Conservation (phyloP, 2,329 filamentous ascomycete genomes). For the Penicillium glabrum region DNA sequence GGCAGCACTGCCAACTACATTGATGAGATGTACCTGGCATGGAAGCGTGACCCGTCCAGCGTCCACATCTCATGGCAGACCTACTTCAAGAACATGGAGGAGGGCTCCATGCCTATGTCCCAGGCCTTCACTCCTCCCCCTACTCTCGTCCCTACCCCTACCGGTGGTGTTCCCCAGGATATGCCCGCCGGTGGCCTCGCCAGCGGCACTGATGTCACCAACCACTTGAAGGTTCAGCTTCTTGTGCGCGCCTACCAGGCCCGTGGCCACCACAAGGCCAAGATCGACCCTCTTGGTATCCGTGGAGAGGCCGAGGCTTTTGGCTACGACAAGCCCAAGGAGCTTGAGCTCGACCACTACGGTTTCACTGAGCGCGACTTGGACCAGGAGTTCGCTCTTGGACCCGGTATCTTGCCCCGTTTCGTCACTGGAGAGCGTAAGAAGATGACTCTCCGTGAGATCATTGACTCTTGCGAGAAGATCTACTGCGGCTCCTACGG, state of each 20-base stretch:
- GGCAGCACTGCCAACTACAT: slow-evolving; percentile 98
- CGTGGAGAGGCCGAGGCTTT: slow-evolving; percentile 81
- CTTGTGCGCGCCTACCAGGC: slow-evolving; percentile 97
- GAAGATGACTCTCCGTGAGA: slow-evolving; percentile 96
- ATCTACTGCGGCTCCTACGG: slow-evolving; percentile 98
- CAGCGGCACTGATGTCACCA: slow-evolving; percentile 79
- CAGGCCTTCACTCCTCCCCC: slow-evolving; percentile 96
- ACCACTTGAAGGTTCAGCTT: slow-evolving; percentile 97
- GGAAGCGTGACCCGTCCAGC: slow-evolving; percentile 89
- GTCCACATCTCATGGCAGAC: slow-evolving; percentile 98
- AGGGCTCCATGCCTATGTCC: slow-evolving; percentile 94
- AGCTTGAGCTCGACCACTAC: slow-evolving; percentile 91
- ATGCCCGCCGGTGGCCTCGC: slow-evolving; percentile 68
- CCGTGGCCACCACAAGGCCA: slow-evolving; percentile 95
- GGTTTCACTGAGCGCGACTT: slow-evolving; percentile 93
- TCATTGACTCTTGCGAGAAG: slow-evolving; percentile 87
- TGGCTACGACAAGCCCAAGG: slow-evolving; percentile 83
- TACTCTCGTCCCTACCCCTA: slow-evolving; percentile 79
- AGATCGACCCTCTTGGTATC: slow-evolving; percentile 94
- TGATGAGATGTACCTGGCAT: slow-evolving; percentile 99
- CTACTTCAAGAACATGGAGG: slow-evolving; percentile 99
- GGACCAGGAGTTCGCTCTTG: slow-evolving; percentile 85
- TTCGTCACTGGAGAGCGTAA: slow-evolving; percentile 86
- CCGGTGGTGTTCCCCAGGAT: slow-evolving; percentile 72
- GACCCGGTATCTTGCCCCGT: slow-evolving; percentile 89